These are phyloP conservation scores for Golubevia sp. DNA, from an alignment of 1,284 basidiomycete species.

Conservation along the genomic window DNA sequence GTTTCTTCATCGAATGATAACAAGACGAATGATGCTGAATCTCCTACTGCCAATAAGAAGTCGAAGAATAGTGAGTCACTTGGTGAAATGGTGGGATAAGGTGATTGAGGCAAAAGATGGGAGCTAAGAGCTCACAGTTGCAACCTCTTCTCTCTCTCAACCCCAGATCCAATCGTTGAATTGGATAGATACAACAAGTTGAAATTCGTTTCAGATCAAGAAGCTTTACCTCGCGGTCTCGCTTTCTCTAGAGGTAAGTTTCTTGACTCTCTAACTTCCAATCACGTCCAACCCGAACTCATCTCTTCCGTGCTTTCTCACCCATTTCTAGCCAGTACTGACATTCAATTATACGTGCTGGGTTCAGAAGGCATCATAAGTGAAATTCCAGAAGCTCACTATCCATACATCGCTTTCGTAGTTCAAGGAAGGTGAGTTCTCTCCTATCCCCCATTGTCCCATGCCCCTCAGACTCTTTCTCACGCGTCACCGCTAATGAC, in stretches of 20 bases:
- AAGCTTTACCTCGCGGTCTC: slow-evolving; percentile 63
- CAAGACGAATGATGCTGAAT: no score
- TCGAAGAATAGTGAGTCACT: no score
- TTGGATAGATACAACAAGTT: no score
- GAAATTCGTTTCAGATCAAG: slow-evolving; percentile 25
- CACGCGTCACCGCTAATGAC: slow-evolving; percentile 66
- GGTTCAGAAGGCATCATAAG: neutral
- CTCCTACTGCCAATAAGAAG: no score
- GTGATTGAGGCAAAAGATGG: no score
- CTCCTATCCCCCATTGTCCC: neutral
- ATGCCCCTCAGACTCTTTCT: neutral
- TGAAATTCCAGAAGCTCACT: neutral
- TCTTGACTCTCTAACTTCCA: neutral
- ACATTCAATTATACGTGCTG: no score
- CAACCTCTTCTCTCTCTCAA: no score
- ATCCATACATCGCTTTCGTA: neutral
- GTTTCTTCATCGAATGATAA: no score
- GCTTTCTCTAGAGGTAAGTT: slow-evolving; percentile 11
- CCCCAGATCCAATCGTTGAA: no score
- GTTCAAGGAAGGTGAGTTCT: slow-evolving; percentile 1
- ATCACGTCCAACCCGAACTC: neutral
- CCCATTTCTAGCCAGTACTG: neutral
- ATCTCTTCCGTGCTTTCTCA: neutral
- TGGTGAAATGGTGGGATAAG: no score
- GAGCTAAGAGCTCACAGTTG: no score